Evolutionary conservation across 495 filamentous ascomycete genomes (phyloP).

Genomic region (Lophium mytilinum): DNA sequence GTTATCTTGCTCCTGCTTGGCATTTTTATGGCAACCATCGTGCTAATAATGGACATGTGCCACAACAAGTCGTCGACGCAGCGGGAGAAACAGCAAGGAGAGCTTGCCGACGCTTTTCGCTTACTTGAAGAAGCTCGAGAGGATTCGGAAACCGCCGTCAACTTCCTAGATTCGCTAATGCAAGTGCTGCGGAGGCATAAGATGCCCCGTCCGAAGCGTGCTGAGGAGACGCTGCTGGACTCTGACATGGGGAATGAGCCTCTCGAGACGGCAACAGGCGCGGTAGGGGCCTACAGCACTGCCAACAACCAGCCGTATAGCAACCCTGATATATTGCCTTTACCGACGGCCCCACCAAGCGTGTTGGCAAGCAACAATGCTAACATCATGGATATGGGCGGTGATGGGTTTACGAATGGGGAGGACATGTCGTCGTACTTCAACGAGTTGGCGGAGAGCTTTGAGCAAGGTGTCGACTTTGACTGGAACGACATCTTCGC

Average conservation of each 20-base stretch:
- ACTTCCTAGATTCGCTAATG: slow-evolving; percentile 33
- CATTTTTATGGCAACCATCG: slow-evolving; percentile 43
- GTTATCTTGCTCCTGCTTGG: slow-evolving; percentile 37
- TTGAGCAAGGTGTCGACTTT: slow-evolving; percentile 8
- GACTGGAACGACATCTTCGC: slow-evolving; percentile 15
- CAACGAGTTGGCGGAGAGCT: slow-evolving; percentile 5
- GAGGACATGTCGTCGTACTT: slow-evolving; percentile 10
- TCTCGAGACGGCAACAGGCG: too few species aligned
- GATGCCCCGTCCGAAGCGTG: slow-evolving; percentile 4
- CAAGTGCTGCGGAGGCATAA: slow-evolving; percentile 30
- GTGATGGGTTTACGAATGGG: not conserved
- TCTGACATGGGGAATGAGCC: too few species aligned
- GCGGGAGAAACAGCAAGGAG: slow-evolving; percentile 36
- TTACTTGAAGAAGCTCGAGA: slow-evolving; percentile 37
- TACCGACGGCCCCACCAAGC: not conserved
- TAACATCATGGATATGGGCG: not conserved
- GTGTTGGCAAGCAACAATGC: not conserved
- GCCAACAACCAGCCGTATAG: not conserved
- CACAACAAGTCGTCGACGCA: slow-evolving; percentile 31
- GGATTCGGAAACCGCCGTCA: slow-evolving; percentile 31
- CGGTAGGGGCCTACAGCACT: not conserved
- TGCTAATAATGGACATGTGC: slow-evolving; percentile 40
- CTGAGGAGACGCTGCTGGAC: not conserved
- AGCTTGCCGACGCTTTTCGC: slow-evolving; percentile 39
- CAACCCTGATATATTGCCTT: not conserved